These are phyloP conservation scores for Saccharum spontaneum DNA, from an alignment of 176 grass and related monocot genomes.

Conservation along the genomic window DNA sequence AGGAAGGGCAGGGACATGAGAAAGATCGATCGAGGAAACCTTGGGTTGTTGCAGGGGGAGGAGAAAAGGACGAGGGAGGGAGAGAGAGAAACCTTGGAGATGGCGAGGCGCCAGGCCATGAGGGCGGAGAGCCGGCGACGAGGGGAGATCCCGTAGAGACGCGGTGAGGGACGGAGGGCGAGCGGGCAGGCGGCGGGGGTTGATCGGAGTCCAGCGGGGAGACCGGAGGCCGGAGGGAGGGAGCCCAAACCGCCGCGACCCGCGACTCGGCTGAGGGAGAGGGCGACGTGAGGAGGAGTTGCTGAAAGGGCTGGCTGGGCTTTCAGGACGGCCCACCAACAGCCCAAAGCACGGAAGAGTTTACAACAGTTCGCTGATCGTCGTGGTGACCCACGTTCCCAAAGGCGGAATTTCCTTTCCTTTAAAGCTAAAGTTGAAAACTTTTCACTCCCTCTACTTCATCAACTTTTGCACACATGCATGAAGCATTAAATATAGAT, in stretches of 20 bases:
- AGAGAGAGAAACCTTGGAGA: conserved; percentile 36
- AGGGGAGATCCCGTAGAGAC: conserved; percentile 2
- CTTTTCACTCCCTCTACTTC: too few relatives aligned
- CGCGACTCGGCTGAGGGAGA: background rate
- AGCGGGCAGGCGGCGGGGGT: conserved; percentile 33
- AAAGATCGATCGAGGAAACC: background rate
- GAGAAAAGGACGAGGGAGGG: background rate
- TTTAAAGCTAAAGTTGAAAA: too few relatives aligned
- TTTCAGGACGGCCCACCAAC: too few relatives aligned
- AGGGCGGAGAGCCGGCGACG: background rate
- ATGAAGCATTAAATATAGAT: too few relatives aligned
- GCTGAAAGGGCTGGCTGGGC: too few relatives aligned
- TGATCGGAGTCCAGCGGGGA: conserved; percentile 34
- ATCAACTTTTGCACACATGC: too few relatives aligned
- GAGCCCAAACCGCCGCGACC: background rate
- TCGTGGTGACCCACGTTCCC: too few relatives aligned
- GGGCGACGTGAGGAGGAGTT: too few relatives aligned
- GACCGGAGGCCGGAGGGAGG: background rate
- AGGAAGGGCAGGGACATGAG: background rate
- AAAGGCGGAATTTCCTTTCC: too few relatives aligned
- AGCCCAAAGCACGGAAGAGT: too few relatives aligned
- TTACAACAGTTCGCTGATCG: too few relatives aligned
- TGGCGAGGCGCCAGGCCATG: conserved; percentile 37
- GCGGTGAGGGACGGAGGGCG: conserved; percentile 32
- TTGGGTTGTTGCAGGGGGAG: background rate